Evolutionary conservation across 2,329 filamentous ascomycete genomes (phyloP).

Genomic region (Claviceps maximensis): DNA sequence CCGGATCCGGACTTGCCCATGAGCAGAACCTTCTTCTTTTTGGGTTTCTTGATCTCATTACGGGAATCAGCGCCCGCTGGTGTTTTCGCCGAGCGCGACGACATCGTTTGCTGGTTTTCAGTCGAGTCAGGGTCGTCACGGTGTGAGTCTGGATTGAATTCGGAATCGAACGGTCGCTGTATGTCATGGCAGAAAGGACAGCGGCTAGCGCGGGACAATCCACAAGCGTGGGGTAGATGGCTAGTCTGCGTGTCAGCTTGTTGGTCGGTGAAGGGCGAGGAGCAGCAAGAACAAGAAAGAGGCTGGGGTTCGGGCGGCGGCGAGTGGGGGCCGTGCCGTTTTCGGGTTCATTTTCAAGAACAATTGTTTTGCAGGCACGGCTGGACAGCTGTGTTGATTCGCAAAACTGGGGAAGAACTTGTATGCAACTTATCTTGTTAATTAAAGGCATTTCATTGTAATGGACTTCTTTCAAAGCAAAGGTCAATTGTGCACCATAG

Average conservation of each 20-base stretch:
- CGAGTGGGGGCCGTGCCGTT: no score
- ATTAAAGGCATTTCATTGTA: no score
- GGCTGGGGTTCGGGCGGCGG: neutral
- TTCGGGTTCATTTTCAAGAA: no score
- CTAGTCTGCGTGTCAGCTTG: neutral
- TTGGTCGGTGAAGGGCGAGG: conserved; percentile 3
- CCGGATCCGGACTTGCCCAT: conserved; percentile 97
- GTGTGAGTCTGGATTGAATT: neutral
- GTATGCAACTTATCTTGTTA: no score
- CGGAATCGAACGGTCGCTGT: neutral
- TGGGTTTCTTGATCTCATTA: conserved; percentile 50
- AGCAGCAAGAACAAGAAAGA: neutral
- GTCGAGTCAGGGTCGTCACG: neutral
- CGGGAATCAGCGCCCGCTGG: conserved; percentile 4
- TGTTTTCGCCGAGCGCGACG: conserved; percentile 3
- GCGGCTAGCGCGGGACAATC: neutral
- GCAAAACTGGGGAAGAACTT: no score
- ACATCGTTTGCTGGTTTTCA: conserved; percentile 3
- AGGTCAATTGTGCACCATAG: no score
- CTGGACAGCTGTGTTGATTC: no score
- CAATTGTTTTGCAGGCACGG: no score
- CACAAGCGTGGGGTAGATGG: conserved; percentile 1
- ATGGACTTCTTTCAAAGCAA: no score
- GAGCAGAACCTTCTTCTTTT: conserved; percentile 76
- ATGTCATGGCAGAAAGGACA: conserved; percentile 1